Conservation (phyloP, 208 protist genomes). For the Leishmania lainsoni region DNA sequence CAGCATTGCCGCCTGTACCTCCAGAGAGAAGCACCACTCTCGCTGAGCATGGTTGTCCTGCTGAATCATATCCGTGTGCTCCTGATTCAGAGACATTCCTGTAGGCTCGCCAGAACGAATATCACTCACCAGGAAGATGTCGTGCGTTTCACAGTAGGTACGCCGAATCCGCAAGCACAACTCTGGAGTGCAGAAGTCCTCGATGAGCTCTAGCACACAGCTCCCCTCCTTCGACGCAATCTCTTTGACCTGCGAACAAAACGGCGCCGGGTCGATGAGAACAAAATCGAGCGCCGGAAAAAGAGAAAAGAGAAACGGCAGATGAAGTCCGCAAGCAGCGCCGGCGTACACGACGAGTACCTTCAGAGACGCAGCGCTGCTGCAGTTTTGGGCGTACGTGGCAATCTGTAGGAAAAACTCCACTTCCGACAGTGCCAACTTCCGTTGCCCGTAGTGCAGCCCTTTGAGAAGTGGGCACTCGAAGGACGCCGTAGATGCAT, state of each 20-base stretch:
- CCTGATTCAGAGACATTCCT: conserved; percentile 62
- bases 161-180: conserved; percentile 72
- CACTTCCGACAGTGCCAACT: conserved; percentile 94
- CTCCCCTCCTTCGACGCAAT: conserved; percentile 33
- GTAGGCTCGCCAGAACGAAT: conserved; percentile 81
- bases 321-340: conserved; percentile 94
- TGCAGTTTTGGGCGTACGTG: background rate
- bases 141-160: conserved; percentile 55
- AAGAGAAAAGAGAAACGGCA: conserved; percentile 84
- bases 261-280: conserved; percentile 94
- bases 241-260: conserved; percentile 54
- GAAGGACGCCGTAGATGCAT: conserved; percentile 35
- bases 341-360: conserved; percentile 93
- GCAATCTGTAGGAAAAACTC: conserved; percentile 85
- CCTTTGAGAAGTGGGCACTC: conserved; percentile 64
- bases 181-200: conserved; percentile 91
- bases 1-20: conserved; percentile 84
- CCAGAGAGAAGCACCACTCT: conserved; percentile 87
- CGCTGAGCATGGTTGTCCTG: conserved; percentile 86
- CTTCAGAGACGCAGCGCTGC: background rate
- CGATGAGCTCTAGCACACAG: conserved; percentile 74
- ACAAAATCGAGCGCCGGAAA: conserved; percentile 83
- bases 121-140: conserved; percentile 91
- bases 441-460: conserved; percentile 95
- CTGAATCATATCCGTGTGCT: conserved; percentile 86